These are phyloP conservation scores for Lenwebbia sp. DNA, from an alignment of 345 rosid genomes.

Conservation along the genomic window DNA sequence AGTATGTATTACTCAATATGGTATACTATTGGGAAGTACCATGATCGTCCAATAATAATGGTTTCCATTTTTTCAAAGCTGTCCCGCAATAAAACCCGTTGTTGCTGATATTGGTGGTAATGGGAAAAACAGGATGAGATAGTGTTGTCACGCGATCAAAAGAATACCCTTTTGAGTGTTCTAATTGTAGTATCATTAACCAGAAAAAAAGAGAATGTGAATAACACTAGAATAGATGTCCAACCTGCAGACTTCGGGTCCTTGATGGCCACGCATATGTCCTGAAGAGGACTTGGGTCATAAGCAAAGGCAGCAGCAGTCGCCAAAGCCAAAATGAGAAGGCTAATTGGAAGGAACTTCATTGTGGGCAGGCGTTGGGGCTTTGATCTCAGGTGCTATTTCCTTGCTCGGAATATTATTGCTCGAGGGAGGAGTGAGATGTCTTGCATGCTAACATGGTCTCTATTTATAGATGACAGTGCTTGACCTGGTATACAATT, in stretches of 20 bases:
- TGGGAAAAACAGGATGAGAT: too few species aligned
- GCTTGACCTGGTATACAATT: neutral
- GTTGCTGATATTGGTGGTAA: too few species aligned
- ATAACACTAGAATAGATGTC: neutral
- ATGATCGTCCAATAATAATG: too few species aligned
- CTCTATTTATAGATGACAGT: neutral
- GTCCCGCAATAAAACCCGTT: too few species aligned
- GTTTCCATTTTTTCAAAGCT: too few species aligned
- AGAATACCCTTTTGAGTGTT: neutral
- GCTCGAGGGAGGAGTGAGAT: neutral
- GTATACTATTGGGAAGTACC: neutral
- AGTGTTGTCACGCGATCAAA: neutral
- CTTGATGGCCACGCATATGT: constrained; percentile 12
- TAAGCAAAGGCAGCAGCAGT: constrained; percentile 3
- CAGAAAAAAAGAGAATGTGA: neutral
- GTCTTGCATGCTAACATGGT: neutral
- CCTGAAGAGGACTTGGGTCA: constrained; percentile 21
- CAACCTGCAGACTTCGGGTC: neutral
- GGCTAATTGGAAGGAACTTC: neutral
- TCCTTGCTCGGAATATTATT: neutral
- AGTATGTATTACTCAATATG: neutral
- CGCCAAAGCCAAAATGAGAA: constrained; percentile 4
- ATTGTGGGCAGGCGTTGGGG: neutral
- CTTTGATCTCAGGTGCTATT: neutral
- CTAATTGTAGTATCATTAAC: neutral